Evolutionary conservation across 169 alveolate genomes (phyloP).

Genomic region (Eimeria sp.): DNA sequence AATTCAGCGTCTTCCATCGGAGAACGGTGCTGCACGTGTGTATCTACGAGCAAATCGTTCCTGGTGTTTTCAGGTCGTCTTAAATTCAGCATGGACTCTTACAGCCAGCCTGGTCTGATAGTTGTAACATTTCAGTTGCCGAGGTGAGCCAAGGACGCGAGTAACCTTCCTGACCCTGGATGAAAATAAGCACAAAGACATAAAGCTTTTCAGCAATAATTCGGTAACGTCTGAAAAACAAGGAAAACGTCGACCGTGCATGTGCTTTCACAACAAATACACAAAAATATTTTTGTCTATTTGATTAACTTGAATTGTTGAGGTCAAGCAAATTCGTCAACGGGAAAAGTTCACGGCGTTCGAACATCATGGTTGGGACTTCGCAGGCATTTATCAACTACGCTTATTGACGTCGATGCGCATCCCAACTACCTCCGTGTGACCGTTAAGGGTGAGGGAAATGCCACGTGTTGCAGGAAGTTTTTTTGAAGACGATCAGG

Average conservation of each 20-base stretch:
- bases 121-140: conserved; percentile 90
- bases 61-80: conserved; percentile 42
- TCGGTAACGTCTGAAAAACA: too few species aligned
- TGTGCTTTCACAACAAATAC: background rate
- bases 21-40: conserved; percentile 37
- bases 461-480: background rate
- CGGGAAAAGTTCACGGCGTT: too few species aligned
- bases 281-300: too few species aligned
- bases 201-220: background rate
- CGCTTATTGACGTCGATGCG: conserved; percentile 90
- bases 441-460: conserved; percentile 70
- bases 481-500: background rate
- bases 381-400: conserved; percentile 90
- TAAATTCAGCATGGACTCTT: conserved; percentile 86
- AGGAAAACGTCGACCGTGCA: background rate
- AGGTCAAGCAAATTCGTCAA: too few species aligned
- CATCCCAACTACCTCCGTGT: conserved; percentile 91
- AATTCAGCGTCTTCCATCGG: conserved; percentile 52
- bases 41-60: background rate
- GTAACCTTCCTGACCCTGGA: background rate
- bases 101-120: conserved; percentile 88
- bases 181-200: too few species aligned
- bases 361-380: background rate
- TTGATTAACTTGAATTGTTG: too few species aligned
- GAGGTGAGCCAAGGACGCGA: conserved; percentile 46